A percentile compares a stretch with the other conserved stretches of the same genome.
Evolutionary conservation across 768 basidiomycete species (phyloP).

Genomic region (Podaxis sp.): DNA sequence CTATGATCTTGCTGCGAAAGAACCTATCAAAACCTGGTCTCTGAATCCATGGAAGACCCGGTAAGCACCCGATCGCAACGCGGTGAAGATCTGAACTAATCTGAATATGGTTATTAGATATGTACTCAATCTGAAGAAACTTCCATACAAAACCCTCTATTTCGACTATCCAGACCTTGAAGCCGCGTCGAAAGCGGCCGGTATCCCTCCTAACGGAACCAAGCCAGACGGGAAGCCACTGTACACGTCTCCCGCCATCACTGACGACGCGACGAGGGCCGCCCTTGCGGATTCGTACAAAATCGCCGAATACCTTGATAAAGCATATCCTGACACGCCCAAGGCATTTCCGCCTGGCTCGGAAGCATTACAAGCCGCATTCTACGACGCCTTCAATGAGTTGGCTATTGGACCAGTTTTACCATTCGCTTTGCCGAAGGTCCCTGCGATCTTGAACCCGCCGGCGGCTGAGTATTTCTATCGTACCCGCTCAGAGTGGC

Average conservation of each 20-base stretch:
- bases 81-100: background rate
- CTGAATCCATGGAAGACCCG: background rate
- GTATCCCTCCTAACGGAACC: conserved; percentile 30
- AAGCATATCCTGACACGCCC: conserved; percentile 41
- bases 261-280: conserved; percentile 39
- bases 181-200: conserved; percentile 28
- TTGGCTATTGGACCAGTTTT: background rate
- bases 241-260: conserved; percentile 48
- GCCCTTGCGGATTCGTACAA: conserved; percentile 38
- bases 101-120: conserved; percentile 21
- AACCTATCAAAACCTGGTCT: background rate
- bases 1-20: background rate
- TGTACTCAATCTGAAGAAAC: conserved; percentile 31
- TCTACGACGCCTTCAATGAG: conserved; percentile 10
- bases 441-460: conserved; percentile 15
- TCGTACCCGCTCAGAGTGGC: conserved; percentile 13
- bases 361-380: conserved; percentile 17
- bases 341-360: conserved; percentile 29
- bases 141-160: conserved; percentile 47
- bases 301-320: conserved; percentile 51
- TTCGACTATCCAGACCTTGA: conserved; percentile 52
- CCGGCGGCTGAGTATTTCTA: conserved; percentile 19
- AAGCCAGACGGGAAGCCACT: conserved; percentile 28
- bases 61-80: background rate
- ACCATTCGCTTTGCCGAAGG: conserved; percentile 16